These are phyloP conservation scores for Blepharisma japonicum DNA, from an alignment of 73 alveolate species.

Conservation along the genomic window DNA sequence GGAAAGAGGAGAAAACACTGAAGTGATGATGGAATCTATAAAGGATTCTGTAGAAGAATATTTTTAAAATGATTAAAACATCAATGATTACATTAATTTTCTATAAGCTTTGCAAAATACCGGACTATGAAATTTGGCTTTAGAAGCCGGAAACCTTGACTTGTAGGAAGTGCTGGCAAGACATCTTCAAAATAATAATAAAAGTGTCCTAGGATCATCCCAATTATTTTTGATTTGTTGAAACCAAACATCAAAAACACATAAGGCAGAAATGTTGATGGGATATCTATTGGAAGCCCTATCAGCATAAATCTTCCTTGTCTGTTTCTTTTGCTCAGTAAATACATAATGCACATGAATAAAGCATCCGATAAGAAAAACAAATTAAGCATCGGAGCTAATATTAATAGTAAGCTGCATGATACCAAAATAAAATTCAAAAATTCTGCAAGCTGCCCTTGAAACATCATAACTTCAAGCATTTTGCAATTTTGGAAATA, in stretches of 20 bases:
- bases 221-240: neutral
- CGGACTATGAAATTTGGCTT: neutral
- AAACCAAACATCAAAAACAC: neutral
- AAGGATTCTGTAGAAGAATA: too few relatives aligned
- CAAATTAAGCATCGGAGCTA: conserved; percentile 13
- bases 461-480: conserved; percentile 26
- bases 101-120: conserved; percentile 21
- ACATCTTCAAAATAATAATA: conserved; percentile 19
- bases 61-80: too few relatives aligned
- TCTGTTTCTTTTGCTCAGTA: conserved; percentile 8
- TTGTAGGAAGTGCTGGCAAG: conserved; percentile 4
- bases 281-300: conserved; percentile 15
- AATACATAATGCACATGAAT: conserved; percentile 15
- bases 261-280: conserved; percentile 13
- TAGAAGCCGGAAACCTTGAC: neutral
- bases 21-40: too few relatives aligned
- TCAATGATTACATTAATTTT: neutral
- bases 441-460: conserved; percentile 23
- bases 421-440: neutral
- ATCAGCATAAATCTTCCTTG: neutral
- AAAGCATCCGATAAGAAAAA: conserved; percentile 2
- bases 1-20: too few relatives aligned
- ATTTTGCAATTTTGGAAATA: neutral
- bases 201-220: neutral
- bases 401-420: neutral